Percentiles rank a stretch among this genome's conserved stretches.
These are phyloP conservation scores for Colletotrichum tropicale DNA, from an alignment of 2,329 filamentous ascomycete genomes.

Conservation along the genomic window DNA sequence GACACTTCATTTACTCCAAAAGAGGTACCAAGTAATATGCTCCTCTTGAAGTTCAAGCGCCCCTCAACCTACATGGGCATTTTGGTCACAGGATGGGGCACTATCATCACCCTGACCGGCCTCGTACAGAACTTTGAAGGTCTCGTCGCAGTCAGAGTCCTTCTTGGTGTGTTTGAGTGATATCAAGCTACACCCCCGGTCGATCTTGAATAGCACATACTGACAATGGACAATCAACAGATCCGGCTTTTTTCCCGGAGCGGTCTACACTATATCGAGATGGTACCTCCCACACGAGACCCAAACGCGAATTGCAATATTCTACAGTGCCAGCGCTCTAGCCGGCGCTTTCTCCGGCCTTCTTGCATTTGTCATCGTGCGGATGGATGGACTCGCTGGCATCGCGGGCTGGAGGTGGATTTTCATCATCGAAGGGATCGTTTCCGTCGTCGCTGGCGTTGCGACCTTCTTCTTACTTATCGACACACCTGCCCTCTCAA, in stretches of 20 bases:
- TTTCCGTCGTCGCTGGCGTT: constrained; percentile 32
- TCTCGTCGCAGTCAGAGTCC: constrained; percentile 40
- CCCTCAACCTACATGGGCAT: constrained; percentile 67
- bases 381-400: constrained; percentile 46
- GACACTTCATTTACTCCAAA: not conserved
- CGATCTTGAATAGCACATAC: not conserved
- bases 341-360: constrained; percentile 68
- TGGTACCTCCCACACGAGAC: constrained; percentile 45
- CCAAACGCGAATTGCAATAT: constrained; percentile 57
- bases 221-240: constrained; percentile 28
- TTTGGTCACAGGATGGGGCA: not conserved
- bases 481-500: constrained; percentile 24
- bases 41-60: constrained; percentile 63
- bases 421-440: constrained; percentile 21
- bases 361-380: constrained; percentile 61
- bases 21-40: constrained; percentile 65
- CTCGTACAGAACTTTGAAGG: constrained; percentile 26
- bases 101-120: constrained; percentile 29
- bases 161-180: constrained; percentile 29
- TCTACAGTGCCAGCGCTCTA: constrained; percentile 73
- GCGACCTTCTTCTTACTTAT: constrained; percentile 23
- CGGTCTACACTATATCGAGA: constrained; percentile 53
- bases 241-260: constrained; percentile 57
- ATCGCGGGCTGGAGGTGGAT: constrained; percentile 46
- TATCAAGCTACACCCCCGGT: rapidly evolving